Evolutionary conservation across 192 early-diverging fungal genomes (phyloP).

Genomic region (Coemansia sp.): DNA sequence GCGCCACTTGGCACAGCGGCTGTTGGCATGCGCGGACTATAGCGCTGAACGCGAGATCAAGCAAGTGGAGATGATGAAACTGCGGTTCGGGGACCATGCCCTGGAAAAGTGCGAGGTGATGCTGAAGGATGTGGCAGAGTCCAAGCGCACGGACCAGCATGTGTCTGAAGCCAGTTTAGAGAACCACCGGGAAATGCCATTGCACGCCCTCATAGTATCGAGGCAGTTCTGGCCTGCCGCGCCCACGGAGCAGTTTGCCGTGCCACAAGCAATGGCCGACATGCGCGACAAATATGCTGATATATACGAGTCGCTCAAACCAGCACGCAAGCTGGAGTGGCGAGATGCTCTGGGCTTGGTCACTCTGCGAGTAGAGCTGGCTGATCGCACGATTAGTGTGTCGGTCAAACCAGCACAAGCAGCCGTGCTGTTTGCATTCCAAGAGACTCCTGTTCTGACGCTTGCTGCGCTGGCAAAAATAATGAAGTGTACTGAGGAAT

Average conservation of each 20-base stretch:
- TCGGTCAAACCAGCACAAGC: slow-evolving; percentile 58
- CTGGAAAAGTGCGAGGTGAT: slow-evolving; percentile 74
- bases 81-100: slow-evolving; percentile 63
- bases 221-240: slow-evolving; percentile 63
- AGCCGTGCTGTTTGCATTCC: slow-evolving; percentile 47
- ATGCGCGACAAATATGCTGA: slow-evolving; percentile 46
- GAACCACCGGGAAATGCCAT: slow-evolving; percentile 18
- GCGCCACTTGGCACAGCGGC: slow-evolving; percentile 50
- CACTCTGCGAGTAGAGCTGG: slow-evolving; percentile 56
- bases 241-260: slow-evolving; percentile 18
- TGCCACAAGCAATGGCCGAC: slow-evolving; percentile 48
- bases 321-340: slow-evolving; percentile 61
- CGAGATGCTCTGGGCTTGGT: slow-evolving; percentile 55
- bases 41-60: slow-evolving; percentile 58
- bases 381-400: slow-evolving; percentile 49
- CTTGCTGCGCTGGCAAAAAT: slow-evolving; percentile 10
- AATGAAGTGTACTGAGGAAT: slow-evolving; percentile 24
- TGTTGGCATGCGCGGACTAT: slow-evolving; percentile 55
- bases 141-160: slow-evolving; percentile 59
- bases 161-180: slow-evolving; percentile 30
- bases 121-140: slow-evolving; percentile 76
- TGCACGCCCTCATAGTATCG: slow-evolving; percentile 56
- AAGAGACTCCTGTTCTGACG: neutral
- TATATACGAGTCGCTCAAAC: slow-evolving; percentile 53
- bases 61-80: slow-evolving; percentile 72